Base-by-base conservation (phyloP, 78 protist genomes). In the Dictyostelium brefeldianum region DNA sequence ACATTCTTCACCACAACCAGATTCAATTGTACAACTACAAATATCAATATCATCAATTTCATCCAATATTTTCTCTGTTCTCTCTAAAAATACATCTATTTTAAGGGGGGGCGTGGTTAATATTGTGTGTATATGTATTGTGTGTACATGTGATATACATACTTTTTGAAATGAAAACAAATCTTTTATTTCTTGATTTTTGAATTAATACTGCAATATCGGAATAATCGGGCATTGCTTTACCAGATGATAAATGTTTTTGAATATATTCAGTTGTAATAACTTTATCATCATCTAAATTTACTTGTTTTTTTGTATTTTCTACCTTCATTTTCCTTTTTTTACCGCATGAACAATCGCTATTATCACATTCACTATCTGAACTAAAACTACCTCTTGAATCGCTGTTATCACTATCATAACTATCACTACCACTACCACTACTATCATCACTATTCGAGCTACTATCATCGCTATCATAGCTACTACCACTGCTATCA, bases 1-100 rank as follows among this genome's bases (percentile, higher is more conserved):
- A 74, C 95, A 91, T 57, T 81, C 95, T 27, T 73, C 75, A 70
- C 82, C 82, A 43, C 95, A 91, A 43, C 43, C 81, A 7, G 36
- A 48, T 15, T 59, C 69, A 12, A 31, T 59, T n/a, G 27, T 12
- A 41, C 95, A 90, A 27, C 69, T 15, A 27, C 95, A 91, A 8
- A 59, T 46, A 22, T 53, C 67, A 17, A 79, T 67, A 50, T 91
- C 90, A 31, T 91, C 90, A 22, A 53, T 27, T 57, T 73, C 71
- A 20, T 36, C 11, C 48, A 59, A 31, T 47, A 29, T 50, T 51
- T n/a, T 79, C 31, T 81, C 79, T 25, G n/a, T 80, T 79, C 95
- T 91, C 41, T 91, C 95, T 46, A 70, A 4, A 83, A 53, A 81
- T 11, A 91, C 20, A 77, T 91, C 90, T 90, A 65, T 64, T 22